These are phyloP conservation scores for Tremella mesenterica DNA, from an alignment of 768 basidiomycete genomes.

Conservation along the genomic window DNA sequence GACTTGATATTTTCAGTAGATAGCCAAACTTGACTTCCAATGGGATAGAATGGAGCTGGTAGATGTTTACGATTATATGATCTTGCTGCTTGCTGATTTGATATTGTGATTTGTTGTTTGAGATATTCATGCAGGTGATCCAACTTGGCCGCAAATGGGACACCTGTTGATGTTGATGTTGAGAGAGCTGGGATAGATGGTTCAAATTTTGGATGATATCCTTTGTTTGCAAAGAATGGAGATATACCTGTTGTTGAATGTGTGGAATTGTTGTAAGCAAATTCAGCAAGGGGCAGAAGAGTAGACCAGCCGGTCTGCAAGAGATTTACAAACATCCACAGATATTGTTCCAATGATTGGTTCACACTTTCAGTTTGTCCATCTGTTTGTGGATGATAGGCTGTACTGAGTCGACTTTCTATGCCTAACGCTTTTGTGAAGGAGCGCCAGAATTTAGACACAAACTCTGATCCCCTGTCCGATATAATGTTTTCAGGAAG, in stretches of 20 bases:
- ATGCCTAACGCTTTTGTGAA: conserved; percentile 43
- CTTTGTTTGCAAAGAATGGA: conserved; percentile 8
- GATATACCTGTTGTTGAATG: conserved; percentile 1
- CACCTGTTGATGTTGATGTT: too few relatives aligned
- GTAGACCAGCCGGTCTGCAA: conserved; percentile 45
- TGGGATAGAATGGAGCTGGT: too few relatives aligned
- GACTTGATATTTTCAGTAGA: too few relatives aligned
- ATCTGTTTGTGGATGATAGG: too few relatives aligned
- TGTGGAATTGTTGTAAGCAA: conserved; percentile 7
- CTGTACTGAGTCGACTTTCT: conserved; percentile 44
- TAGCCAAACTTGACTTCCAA: too few relatives aligned
- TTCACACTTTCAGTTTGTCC: conserved; percentile 42
- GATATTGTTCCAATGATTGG: conserved; percentile 1
- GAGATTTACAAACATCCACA: conserved; percentile 12
- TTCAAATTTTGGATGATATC: conserved; percentile 13
- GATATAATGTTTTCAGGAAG: conserved; percentile 31
- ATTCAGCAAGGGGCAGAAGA: conserved; percentile 31
- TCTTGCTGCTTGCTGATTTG: too few relatives aligned
- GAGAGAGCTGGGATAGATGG: too few relatives aligned
- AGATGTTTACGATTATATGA: too few relatives aligned
- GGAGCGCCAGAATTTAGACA: conserved; percentile 40
- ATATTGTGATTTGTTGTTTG: too few relatives aligned
- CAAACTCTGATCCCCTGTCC: too few relatives aligned
- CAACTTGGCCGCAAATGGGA: too few relatives aligned
- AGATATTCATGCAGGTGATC: too few relatives aligned